phyloP scores from a whole-genome alignment of 2,329 filamentous ascomycete species.

The Chrysoporthe puriensis region DNA sequence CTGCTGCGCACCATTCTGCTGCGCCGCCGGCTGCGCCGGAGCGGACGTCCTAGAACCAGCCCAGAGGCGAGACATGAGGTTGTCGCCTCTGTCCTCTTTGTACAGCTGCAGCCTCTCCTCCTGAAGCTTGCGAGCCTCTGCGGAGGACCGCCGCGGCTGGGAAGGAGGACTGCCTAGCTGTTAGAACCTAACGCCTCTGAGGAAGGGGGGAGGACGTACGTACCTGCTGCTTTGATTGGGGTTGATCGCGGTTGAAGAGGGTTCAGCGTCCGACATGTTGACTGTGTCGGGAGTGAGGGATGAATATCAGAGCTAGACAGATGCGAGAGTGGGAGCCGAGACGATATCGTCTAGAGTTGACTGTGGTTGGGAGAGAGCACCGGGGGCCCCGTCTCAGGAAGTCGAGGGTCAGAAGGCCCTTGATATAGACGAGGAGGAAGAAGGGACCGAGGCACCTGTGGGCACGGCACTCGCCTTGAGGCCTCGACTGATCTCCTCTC shows the following conservation, averaged over 20 bases:
- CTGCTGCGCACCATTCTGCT: neutral
- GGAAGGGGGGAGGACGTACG: neutral
- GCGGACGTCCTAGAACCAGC: neutral
- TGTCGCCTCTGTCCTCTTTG: neutral
- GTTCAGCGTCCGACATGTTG: neutral
- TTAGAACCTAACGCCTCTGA: neutral
- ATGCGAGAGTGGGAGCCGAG: neutral
- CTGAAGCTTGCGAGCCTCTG: neutral
- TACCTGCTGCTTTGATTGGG: neutral
- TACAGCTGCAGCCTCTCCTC: neutral
- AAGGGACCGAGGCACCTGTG: neutral
- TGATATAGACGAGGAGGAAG: neutral
- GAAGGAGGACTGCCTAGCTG: neutral
- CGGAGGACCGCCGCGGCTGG: neutral
- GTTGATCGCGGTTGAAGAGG: neutral
- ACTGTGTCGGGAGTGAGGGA: neutral
- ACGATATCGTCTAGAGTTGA: neutral
- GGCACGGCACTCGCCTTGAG: too few relatives aligned
- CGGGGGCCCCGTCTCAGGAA: neutral
- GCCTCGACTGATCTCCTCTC: too few relatives aligned
- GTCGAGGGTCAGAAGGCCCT: neutral
- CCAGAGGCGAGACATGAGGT: neutral
- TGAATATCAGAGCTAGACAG: neutral
- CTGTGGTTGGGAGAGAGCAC: neutral
- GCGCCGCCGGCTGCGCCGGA: too few relatives aligned